These are phyloP conservation scores for Aspergillus persii DNA, from an alignment of 2,329 filamentous ascomycete genomes.

Conservation along the genomic window DNA sequence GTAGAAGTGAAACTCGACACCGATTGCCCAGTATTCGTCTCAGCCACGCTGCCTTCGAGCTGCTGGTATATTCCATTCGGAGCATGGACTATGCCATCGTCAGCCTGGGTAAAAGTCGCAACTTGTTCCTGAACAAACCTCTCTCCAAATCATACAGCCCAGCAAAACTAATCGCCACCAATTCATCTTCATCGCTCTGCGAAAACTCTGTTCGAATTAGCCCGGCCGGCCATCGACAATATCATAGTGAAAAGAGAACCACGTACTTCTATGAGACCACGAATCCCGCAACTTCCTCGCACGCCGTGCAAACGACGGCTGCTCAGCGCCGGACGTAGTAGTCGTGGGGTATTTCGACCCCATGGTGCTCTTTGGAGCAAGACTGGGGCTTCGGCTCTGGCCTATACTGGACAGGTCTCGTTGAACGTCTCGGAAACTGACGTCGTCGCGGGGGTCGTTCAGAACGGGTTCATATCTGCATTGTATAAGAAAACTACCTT, in stretches of 20 bases:
- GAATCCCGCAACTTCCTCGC: conserved; percentile 27
- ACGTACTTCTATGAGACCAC: conserved; percentile 27
- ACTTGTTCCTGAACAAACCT: conserved; percentile 12
- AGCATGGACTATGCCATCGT: conserved; percentile 23
- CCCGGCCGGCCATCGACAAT: background rate
- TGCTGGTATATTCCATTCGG: conserved; percentile 24
- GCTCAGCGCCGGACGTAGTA: conserved; percentile 12
- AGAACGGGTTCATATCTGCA: background rate
- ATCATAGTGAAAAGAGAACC: background rate
- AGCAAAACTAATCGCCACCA: conserved; percentile 30
- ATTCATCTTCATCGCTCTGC: conserved; percentile 30
- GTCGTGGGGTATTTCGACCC: conserved; percentile 14
- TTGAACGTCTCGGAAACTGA: conserved; percentile 16
- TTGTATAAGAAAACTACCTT: background rate
- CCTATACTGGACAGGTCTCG: conserved; percentile 12
- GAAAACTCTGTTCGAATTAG: conserved; percentile 17
- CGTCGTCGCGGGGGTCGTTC: conserved; percentile 22
- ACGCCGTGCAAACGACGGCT: conserved; percentile 17
- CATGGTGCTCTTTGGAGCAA: conserved; percentile 16
- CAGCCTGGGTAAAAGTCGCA: background rate
- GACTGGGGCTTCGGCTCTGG: conserved; percentile 21
- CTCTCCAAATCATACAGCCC: conserved; percentile 29
- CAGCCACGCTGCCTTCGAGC: conserved; percentile 4
- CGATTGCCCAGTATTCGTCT: conserved; percentile 9
- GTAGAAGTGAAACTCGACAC: conserved; percentile 15